A percentile compares a stretch with the other conserved stretches of the same genome.
These are phyloP conservation scores for Jackrogersella multiformis DNA, from an alignment of 495 filamentous ascomycete species.

Conservation along the genomic window DNA sequence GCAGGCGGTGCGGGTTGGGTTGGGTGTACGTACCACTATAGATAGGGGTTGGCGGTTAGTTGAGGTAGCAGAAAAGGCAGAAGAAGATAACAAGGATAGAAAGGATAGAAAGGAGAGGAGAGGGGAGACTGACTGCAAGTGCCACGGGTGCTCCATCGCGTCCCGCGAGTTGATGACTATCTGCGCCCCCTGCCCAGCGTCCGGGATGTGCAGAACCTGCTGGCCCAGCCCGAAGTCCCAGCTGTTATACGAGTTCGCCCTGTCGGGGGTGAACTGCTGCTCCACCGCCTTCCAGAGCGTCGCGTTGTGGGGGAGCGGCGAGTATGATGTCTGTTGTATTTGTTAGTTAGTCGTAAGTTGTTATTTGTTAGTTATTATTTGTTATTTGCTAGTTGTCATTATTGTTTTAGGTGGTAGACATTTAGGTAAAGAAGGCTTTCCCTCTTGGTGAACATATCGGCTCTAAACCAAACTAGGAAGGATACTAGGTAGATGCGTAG, in stretches of 20 bases:
- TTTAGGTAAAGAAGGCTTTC: no score
- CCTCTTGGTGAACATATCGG: no score
- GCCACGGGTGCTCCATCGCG: slow-evolving; percentile 54
- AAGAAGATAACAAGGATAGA: not conserved
- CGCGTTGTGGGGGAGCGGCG: slow-evolving; percentile 39
- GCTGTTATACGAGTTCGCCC: slow-evolving; percentile 44
- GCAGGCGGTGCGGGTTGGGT: not conserved
- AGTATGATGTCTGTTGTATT: slow-evolving; percentile 40
- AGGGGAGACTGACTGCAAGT: slow-evolving; percentile 44
- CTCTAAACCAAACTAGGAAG: not conserved
- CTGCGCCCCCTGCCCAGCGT: slow-evolving; percentile 70
- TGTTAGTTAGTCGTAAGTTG: not conserved
- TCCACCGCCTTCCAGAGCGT: slow-evolving; percentile 46
- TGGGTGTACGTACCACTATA: slow-evolving; percentile 17
- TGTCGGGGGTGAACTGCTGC: slow-evolving; percentile 40
- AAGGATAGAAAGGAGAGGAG: not conserved
- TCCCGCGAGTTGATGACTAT: slow-evolving; percentile 75
- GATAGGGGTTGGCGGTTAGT: not conserved
- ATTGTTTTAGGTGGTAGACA: no score
- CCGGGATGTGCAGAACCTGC: slow-evolving; percentile 57
- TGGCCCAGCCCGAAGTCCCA: slow-evolving; percentile 47
- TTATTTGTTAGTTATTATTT: no score
- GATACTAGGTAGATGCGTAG: not conserved
- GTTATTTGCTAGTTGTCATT: no score
- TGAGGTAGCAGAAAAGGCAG: no score